Base-by-base conservation (phyloP, 177 flowering plant genomes). In the Telopea speciosissima region DNA sequence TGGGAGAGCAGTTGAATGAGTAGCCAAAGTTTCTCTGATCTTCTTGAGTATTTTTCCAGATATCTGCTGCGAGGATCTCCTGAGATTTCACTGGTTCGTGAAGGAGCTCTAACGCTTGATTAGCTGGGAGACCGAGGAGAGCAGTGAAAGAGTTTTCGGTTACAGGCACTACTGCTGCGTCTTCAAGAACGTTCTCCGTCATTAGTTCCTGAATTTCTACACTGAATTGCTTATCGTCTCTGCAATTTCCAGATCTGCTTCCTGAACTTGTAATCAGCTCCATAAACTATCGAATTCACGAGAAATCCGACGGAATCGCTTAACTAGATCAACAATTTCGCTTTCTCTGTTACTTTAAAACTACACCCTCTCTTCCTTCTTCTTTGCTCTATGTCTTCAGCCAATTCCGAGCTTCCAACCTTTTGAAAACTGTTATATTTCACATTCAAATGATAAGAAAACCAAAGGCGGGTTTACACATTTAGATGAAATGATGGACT, bases 121-220 rank as follows among this genome's bases (percentile, higher is more conserved):
- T 81, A 28, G 90, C 64, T 40, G 92, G 91, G 14, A 93, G 87
- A 44, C 81, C 96, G 65, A 93, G 90, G 9, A 93, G 86, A 44
- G 98, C 98, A 2, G 93, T 91, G 88, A 93, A 93, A 24, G 97
- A 88, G 72, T 77, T 84, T 24, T 81, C 89, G 26, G 68, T 79
- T 67, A 80, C 92, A 54, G 83, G 72, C 24, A 62, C 28, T 22
- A 62, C 28, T 22, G 71, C 10, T 16, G 36, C 68, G 10, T 49
- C 45, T 24, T 58, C 62, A 12, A 60, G 71, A 13, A 69, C 44
- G 62, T 68, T 63, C 19, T 44, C 81, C 7, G 82, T 54, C 71
- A 86, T 80, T 65, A 87, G 25, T 21, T 79, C 70, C 25, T 73
- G 85, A 69, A 87, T 78, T 21, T 68, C 66, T 13, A 64, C 72